Evolutionary conservation across 2,329 filamentous ascomycete genomes (phyloP).

Genomic region (Talaromyces sp.): DNA sequence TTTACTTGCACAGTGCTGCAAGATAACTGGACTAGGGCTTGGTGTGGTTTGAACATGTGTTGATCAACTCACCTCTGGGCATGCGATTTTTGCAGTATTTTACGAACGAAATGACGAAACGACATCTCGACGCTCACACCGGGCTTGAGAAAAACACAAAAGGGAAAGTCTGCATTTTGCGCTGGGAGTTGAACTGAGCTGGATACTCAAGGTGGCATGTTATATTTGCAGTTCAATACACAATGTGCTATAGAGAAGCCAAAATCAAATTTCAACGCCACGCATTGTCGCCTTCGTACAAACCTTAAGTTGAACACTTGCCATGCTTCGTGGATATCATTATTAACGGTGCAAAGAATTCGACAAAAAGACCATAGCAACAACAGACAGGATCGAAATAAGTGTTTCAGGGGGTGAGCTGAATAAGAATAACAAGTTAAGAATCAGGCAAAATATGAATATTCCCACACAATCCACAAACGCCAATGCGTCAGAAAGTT

Average conservation of each 20-base stretch:
- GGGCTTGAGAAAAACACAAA: neutral
- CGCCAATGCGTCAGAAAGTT: conserved; percentile 10
- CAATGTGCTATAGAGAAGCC: neutral
- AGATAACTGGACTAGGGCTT: neutral
- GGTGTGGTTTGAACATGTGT: neutral
- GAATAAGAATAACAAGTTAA: conserved; percentile 1
- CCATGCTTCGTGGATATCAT: conserved; percentile 18
- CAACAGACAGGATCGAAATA: neutral
- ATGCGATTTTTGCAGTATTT: neutral
- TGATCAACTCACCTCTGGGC: neutral
- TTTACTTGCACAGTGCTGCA: neutral
- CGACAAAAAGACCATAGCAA: conserved; percentile 2
- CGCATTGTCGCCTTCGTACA: neutral
- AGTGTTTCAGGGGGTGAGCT: neutral
- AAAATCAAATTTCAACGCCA: neutral
- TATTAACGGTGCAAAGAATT: conserved; percentile 4
- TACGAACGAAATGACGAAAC: conserved; percentile 1
- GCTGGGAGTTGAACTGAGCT: neutral
- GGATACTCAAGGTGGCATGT: neutral
- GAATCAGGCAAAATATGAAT: neutral
- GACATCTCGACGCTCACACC: neutral
- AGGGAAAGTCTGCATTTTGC: neutral
- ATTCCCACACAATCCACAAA: neutral
- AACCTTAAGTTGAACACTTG: neutral
- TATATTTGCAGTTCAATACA: neutral